Evolutionary conservation across 169 alveolate species (phyloP).

Genomic region (Plasmodium inui): DNA sequence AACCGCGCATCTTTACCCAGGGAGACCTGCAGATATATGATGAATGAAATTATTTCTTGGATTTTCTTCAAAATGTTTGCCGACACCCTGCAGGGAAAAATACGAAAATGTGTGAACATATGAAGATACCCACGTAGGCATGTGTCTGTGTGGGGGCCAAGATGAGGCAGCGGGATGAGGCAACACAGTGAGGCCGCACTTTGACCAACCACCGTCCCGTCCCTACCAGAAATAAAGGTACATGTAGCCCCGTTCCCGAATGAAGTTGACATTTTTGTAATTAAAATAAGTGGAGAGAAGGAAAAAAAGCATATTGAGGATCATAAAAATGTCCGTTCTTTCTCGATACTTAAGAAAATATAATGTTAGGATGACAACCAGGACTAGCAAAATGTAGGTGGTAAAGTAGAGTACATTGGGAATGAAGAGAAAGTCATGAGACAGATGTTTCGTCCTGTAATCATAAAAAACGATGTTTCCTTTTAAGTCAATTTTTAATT

Average conservation of each 20-base stretch:
- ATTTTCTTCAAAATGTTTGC: constrained; percentile 66
- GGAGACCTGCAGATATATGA: constrained; percentile 69
- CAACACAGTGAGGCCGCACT: no score
- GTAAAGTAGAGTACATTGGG: constrained; percentile 45
- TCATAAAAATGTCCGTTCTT: constrained; percentile 52
- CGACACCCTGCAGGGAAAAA: constrained; percentile 32
- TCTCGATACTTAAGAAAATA: constrained; percentile 44
- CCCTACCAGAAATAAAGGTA: constrained; percentile 51
- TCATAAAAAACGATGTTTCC: constrained; percentile 72
- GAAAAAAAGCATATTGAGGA: constrained; percentile 55
- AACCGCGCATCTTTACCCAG: constrained; percentile 18
- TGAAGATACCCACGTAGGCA: not conserved
- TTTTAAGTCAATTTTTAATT: constrained; percentile 34
- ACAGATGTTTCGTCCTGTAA: constrained; percentile 56
- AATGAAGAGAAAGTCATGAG: constrained; percentile 55
- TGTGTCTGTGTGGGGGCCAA: not conserved
- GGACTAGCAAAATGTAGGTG: constrained; percentile 2
- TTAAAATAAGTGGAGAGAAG: constrained; percentile 55
- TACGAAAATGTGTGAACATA: not conserved
- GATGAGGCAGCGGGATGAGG: not conserved
- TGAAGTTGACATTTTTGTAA: constrained; percentile 62
- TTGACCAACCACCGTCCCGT: not conserved
- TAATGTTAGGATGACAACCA: not conserved
- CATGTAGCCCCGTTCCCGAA: constrained; percentile 50
- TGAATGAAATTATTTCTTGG: constrained; percentile 56